A percentile compares a stretch with the other conserved stretches of the same genome.
These are phyloP conservation scores for Verbascum thapsus DNA, from an alignment of 257 asterid species.

Conservation along the genomic window DNA sequence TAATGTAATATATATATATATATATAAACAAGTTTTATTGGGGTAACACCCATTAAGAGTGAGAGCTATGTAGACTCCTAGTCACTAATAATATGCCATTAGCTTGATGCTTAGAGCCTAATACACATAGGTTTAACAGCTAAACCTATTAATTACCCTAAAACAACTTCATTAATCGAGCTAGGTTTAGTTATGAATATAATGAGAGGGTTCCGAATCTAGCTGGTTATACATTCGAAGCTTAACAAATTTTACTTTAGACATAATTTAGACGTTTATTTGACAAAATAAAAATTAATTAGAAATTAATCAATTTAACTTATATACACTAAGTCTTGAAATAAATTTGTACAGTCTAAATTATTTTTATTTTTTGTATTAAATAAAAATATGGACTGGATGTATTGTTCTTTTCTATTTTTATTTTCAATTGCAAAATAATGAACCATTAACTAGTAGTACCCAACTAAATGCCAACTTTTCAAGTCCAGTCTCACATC, in stretches of 20 bases:
- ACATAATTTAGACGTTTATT: too few species aligned
- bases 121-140: constrained; percentile 15
- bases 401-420: background rate
- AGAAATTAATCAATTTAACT: too few species aligned
- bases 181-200: background rate
- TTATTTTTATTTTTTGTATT: too few species aligned
- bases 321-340: too few species aligned
- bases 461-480: constrained; percentile 21
- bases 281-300: too few species aligned
- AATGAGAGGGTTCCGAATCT: constrained; percentile 14
- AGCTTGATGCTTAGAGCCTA: constrained; percentile 10
- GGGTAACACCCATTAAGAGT: background rate
- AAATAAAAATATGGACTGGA: too few species aligned
- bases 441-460: background rate
- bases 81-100: background rate
- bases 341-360: too few species aligned
- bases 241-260: too few species aligned
- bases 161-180: background rate
- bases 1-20: background rate
- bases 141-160: constrained; percentile 22
- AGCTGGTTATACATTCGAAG: background rate
- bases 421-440: background rate
- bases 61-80: background rate
- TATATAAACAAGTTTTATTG: background rate
- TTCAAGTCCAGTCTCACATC: constrained; percentile 24